Base-by-base conservation (phyloP, 257 asterid genomes). In the Orobanche coerulescens region DNA sequence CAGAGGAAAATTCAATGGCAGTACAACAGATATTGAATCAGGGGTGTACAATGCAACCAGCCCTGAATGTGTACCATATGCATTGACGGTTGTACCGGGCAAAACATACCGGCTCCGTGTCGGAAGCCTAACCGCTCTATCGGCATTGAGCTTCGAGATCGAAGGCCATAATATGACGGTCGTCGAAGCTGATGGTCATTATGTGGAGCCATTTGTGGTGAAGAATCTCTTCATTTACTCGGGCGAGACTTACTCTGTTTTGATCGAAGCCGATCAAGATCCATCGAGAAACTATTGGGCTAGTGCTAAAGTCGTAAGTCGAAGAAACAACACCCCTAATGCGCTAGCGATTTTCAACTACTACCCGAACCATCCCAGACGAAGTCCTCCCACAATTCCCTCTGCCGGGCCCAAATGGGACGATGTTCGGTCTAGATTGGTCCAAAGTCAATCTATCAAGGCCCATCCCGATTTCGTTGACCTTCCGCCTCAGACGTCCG, bases 141-240 rank as follows among this genome's bases (percentile, higher is more conserved):
- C 98, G 1, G 95, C 98, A 0, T 46, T 93, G 66, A 89, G 95
- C 78, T 93, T 88, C 46, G 84, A 86, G 64, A 86, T 93, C 13
- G 95, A 93, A 78, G 95, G 88, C 25, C 97, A 93, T 44, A 83
- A 84, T 61, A 69, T 93, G 95, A 89, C 95, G 0, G 95, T 93
- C 0, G 94, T 93, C 0, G 99, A 93, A 73, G 80, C 99, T 2
- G 97, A 93, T 47, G 97, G 99, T 0, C 92, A 89, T 73, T 61
- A 86, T 25, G 97, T 93, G 4, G 90, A 89, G 70, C 96, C 97
- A 1, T 82, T 93, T 39, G 88, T 75, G 20, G 95, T 84, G 5
- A 67, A 83, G 24, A 89, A 83, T 18, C 78, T 93, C 36, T 93
- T 77, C 72, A 82, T 89, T 11, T 93, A 89, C 76, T 86, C 97